A percentile compares a stretch with the other conserved stretches of the same genome.
Conservation (phyloP, 2,329 filamentous ascomycete genomes). For the Penicillium occitanis region DNA sequence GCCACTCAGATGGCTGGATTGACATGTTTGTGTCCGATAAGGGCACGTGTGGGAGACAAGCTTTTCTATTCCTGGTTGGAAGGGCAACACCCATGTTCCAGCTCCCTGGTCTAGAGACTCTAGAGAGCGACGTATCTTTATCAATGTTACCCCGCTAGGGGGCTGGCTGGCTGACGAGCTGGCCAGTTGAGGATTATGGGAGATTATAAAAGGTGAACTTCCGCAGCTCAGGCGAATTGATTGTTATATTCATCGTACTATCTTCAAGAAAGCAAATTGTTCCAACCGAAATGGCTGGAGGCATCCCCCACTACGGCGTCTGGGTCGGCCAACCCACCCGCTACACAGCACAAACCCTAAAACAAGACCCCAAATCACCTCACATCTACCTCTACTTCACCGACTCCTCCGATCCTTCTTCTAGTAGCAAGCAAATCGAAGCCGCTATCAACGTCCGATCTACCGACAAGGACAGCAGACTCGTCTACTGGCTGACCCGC, state of each 20-base stretch:
- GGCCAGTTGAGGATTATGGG: neutral
- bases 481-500: conserved; percentile 36
- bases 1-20: conserved; percentile 5
- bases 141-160: neutral
- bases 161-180: neutral
- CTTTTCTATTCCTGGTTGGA: conserved; percentile 7
- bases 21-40: neutral
- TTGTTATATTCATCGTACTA: too few relatives aligned
- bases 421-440: conserved; percentile 23
- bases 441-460: conserved; percentile 39
- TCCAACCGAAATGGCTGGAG: neutral
- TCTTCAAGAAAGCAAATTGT: too few relatives aligned
- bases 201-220: neutral
- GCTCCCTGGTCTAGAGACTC: neutral
- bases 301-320: conserved; percentile 27
- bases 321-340: conserved; percentile 25
- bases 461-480: conserved; percentile 28
- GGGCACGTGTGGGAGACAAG: conserved; percentile 5
- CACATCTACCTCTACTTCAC: conserved; percentile 36
- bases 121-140: neutral
- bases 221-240: too few relatives aligned
- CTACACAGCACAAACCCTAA: conserved; percentile 23
- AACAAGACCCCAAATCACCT: conserved; percentile 28
- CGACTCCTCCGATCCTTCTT: conserved; percentile 21
- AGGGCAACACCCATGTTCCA: neutral